A percentile compares a stretch with the other conserved stretches of the same genome.
phyloP scores from a whole-genome alignment of 768 basidiomycete genomes.

The Phlebiopsis flavidoalba region DNA sequence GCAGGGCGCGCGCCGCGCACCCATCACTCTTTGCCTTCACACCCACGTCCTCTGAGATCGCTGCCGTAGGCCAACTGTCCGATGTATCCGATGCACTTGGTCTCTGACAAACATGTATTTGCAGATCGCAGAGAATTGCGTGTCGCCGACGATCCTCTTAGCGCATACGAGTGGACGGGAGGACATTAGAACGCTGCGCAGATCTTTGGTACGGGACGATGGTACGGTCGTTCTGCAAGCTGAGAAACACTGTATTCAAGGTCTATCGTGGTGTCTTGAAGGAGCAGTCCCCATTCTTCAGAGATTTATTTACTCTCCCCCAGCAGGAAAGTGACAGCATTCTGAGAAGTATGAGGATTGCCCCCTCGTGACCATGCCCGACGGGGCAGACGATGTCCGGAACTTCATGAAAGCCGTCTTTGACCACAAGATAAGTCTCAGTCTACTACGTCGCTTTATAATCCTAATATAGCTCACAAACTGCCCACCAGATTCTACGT shows the following conservation, averaged over 20 bases:
- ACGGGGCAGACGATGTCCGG: not conserved
- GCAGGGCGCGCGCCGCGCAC: too few species aligned
- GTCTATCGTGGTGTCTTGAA: constrained; percentile 22
- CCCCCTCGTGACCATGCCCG: not conserved
- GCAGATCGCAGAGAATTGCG: not conserved
- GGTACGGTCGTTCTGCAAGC: constrained; percentile 23
- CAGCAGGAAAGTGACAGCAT: not conserved
- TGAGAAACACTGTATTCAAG: constrained; percentile 17
- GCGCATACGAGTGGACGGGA: too few species aligned
- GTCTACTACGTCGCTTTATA: not conserved
- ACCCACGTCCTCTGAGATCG: too few species aligned
- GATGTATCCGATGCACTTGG: too few species aligned
- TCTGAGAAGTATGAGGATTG: constrained; percentile 1
- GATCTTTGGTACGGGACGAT: constrained; percentile 26
- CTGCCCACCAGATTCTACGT: not conserved
- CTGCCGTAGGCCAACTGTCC: too few species aligned
- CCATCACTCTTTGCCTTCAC: too few species aligned
- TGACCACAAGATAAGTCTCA: not conserved
- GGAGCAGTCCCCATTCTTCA: constrained; percentile 18
- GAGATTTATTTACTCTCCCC: constrained; percentile 5
- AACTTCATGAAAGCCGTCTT: constrained; percentile 4
- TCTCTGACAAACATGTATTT: too few species aligned
- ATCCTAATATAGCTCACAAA: not conserved
- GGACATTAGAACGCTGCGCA: not conserved
- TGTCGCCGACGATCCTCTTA: not conserved